A percentile compares a stretch with the other conserved stretches of the same genome.
phyloP scores from a whole-genome alignment of 2,329 filamentous ascomycete genomes.

The Ceratocystis smalleyi region DNA sequence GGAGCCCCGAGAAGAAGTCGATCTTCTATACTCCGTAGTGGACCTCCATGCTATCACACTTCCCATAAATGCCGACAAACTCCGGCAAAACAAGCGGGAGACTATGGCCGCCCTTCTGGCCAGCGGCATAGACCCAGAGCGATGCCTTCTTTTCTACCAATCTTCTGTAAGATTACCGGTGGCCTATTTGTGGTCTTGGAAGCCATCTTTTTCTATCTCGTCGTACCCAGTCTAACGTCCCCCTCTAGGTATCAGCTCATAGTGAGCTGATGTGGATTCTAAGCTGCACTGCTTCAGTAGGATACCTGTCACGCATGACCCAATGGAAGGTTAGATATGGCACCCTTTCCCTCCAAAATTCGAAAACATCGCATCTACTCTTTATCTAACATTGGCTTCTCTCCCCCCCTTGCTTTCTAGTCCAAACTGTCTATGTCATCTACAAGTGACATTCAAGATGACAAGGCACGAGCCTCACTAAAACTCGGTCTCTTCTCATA shows the following conservation, averaged over 20 bases:
- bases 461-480: slow-evolving; percentile 42
- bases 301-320: slow-evolving; percentile 95
- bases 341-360: too few relatives aligned
- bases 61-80: slow-evolving; percentile 45
- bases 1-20: slow-evolving; percentile 37
- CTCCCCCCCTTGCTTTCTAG: slow-evolving; percentile 27
- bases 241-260: slow-evolving; percentile 54
- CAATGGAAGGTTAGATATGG: slow-evolving; percentile 69
- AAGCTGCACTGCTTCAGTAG: slow-evolving; percentile 78
- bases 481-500: slow-evolving; percentile 92
- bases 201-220: background rate
- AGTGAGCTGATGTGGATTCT: slow-evolving; percentile 94
- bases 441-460: slow-evolving; percentile 41
- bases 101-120: slow-evolving; percentile 68
- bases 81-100: slow-evolving; percentile 54
- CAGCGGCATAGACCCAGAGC: slow-evolving; percentile 64
- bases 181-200: background rate
- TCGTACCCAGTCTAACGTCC: background rate
- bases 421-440: slow-evolving; percentile 56
- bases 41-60: slow-evolving; percentile 88
- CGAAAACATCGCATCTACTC: background rate
- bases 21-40: slow-evolving; percentile 71
- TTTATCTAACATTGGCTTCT: background rate
- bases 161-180: slow-evolving; percentile 39
- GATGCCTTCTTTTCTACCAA: slow-evolving; percentile 69